Evolutionary conservation across 345 rosid genomes (phyloP).

Genomic region (Pistacia vera): DNA sequence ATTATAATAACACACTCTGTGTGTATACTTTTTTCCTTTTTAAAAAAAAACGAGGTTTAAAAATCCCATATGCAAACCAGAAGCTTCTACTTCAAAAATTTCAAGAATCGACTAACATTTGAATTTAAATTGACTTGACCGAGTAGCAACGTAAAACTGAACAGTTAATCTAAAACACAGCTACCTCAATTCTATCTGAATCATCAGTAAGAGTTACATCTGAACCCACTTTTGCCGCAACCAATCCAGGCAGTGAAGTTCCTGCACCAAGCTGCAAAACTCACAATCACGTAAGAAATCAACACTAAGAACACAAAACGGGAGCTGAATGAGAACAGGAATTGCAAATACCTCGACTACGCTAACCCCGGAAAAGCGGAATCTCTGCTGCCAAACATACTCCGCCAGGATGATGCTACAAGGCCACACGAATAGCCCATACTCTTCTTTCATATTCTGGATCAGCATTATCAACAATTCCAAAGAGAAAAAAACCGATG

Average conservation of each 20-base stretch:
- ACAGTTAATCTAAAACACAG: neutral
- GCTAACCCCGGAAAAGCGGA: constrained; percentile 50
- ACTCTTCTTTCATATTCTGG: constrained; percentile 87
- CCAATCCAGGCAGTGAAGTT: constrained; percentile 73
- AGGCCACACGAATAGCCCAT: constrained; percentile 90
- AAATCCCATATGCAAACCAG: neutral
- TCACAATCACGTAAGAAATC: neutral
- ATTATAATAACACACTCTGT: too few relatives aligned
- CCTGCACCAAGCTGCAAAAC: constrained; percentile 80
- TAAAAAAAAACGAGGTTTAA: too few relatives aligned
- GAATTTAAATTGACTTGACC: neutral
- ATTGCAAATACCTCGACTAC: constrained; percentile 62
- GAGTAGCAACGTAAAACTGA: neutral
- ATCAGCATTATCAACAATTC: neutral
- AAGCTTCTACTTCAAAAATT: neutral
- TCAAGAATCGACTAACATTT: neutral
- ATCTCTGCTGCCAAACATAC: constrained; percentile 87
- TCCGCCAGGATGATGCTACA: constrained; percentile 84
- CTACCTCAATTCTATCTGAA: constrained; percentile 59
- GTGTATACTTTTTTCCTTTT: too few relatives aligned
- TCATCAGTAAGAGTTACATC: constrained; percentile 76
- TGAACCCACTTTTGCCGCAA: constrained; percentile 83
- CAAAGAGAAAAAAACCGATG: neutral
- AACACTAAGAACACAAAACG: neutral
- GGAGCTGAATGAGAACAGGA: neutral